Conservation (phyloP, 371 early-diverging fungal species). For the Actinomortierella ambigua region DNA sequence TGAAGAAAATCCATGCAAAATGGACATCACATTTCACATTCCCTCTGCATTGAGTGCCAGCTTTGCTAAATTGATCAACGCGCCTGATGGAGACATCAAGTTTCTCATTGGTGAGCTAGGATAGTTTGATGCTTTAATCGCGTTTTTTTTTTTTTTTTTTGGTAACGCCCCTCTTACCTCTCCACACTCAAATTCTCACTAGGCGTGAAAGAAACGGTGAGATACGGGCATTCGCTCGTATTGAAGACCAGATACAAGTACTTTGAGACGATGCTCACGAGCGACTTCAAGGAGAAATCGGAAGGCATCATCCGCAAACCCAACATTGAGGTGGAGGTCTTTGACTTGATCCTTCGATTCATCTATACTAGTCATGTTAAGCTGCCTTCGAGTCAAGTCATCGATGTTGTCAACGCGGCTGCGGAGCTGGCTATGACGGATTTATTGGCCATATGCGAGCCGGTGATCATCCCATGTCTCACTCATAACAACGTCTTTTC, state of each 20-base stretch:
- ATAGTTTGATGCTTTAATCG: too few relatives aligned
- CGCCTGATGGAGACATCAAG: too few relatives aligned
- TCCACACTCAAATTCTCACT: too few relatives aligned
- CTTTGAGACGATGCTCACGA: constrained; percentile 27
- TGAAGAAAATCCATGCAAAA: too few relatives aligned
- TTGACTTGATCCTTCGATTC: constrained; percentile 26
- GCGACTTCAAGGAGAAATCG: constrained; percentile 32
- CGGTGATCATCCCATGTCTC: constrained; percentile 18
- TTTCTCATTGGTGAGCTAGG: too few relatives aligned
- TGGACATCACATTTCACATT: too few relatives aligned
- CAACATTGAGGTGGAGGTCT: constrained; percentile 28
- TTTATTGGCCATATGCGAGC: constrained; percentile 27
- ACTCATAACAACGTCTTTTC: constrained; percentile 26
- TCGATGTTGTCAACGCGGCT: constrained; percentile 32
- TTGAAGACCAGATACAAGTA: constrained; percentile 34
- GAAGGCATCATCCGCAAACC: constrained; percentile 35
- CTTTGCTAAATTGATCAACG: too few relatives aligned
- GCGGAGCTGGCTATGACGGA: constrained; percentile 36
- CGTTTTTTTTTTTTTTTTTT: too few relatives aligned
- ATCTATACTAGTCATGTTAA: constrained; percentile 26
- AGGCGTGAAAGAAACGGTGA: constrained; percentile 34
- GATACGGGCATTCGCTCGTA: constrained; percentile 35
- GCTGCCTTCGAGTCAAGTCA: constrained; percentile 18
- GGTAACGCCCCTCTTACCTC: too few relatives aligned
- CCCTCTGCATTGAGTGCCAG: too few relatives aligned